phyloP scores from a whole-genome alignment of 2,329 filamentous ascomycete species.

The Aspergillus unguis region DNA sequence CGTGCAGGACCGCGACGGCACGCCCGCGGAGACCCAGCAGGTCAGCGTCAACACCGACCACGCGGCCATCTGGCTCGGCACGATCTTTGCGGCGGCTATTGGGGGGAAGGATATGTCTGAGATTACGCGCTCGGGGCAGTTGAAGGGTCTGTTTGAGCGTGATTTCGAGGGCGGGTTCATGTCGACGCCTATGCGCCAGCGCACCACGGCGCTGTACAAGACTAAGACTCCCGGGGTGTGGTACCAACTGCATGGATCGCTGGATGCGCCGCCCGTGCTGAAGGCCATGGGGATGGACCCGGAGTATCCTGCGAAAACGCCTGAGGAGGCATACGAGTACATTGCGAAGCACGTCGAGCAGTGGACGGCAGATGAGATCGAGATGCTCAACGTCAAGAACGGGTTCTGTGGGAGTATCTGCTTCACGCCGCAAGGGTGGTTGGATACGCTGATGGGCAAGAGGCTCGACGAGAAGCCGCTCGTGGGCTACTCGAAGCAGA shows the following conservation, averaged over 20 bases:
- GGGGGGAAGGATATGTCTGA: conserved; percentile 35
- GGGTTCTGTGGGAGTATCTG: conserved; percentile 46
- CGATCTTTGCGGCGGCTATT: conserved; percentile 38
- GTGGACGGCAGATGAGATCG: conserved; percentile 42
- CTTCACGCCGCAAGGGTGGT: background rate
- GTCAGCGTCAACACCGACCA: conserved; percentile 50
- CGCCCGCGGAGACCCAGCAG: conserved; percentile 4
- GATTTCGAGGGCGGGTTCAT: conserved; percentile 41
- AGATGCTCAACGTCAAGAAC: conserved; percentile 41
- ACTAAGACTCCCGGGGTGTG: conserved; percentile 46
- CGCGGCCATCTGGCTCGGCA: conserved; percentile 45
- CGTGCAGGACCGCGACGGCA: conserved; percentile 24
- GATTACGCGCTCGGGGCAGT: conserved; percentile 28
- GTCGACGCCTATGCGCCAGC: background rate
- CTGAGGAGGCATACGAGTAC: conserved; percentile 21
- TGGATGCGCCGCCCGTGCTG: conserved; percentile 38
- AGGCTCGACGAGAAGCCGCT: background rate
- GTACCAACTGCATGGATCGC: conserved; percentile 53
- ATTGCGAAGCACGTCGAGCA: conserved; percentile 29
- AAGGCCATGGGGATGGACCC: background rate
- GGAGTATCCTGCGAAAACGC: background rate
- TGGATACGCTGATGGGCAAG: background rate
- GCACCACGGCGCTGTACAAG: conserved; percentile 47
- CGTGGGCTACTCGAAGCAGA: background rate
- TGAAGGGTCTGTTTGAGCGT: conserved; percentile 28